Percentiles rank a stretch among this genome's conserved stretches.
Evolutionary conservation across 2,329 filamentous ascomycete species (phyloP).

Genomic region (Xylaria sp.): DNA sequence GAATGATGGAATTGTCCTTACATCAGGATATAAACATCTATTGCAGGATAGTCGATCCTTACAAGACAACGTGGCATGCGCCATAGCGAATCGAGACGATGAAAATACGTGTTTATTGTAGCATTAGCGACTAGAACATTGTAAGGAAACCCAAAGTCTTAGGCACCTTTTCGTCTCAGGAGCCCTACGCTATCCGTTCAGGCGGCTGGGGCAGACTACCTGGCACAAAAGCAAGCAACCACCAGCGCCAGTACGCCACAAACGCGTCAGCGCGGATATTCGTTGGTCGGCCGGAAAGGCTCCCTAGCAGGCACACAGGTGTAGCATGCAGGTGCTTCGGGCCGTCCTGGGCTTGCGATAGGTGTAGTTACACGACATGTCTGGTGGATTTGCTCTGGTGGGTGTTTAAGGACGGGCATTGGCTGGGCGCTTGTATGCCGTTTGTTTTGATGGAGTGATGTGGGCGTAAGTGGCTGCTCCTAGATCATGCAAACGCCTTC

Average conservation of each 20-base stretch:
- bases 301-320: no score
- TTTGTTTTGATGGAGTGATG: background rate
- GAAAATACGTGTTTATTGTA: background rate
- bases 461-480: background rate
- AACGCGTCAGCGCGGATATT: background rate
- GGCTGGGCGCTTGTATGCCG: background rate
- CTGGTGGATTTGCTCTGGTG: background rate
- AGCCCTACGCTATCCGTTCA: no score
- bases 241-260: background rate
- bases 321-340: background rate
- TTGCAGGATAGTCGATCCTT: background rate
- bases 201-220: no score
- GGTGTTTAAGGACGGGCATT: background rate
- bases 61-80: background rate
- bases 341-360: background rate
- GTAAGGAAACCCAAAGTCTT: no score
- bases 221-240: background rate
- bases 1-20: background rate
- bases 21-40: no score
- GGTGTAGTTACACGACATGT: background rate
- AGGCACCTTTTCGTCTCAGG: no score
- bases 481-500: background rate
- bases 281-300: background rate
- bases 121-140: background rate
- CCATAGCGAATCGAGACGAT: background rate